Conservation (phyloP, 768 basidiomycete species). For the Podaxis carcinomalis region DNA sequence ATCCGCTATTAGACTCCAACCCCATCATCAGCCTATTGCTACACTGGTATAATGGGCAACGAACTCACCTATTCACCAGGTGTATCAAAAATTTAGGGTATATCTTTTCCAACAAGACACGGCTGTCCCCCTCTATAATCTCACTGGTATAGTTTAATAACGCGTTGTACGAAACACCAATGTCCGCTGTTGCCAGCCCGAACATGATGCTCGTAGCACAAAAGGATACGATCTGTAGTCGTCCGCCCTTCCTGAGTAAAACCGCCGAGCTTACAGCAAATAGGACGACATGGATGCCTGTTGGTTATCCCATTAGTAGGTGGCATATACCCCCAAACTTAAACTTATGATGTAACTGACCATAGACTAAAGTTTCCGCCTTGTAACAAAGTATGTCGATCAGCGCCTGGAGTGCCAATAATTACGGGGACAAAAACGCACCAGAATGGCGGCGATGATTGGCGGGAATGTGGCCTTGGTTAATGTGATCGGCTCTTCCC, state of each 20-base stretch:
- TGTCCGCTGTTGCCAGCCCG: constrained; percentile 28
- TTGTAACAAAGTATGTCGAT: neutral
- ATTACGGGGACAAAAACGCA: neutral
- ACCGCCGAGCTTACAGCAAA: constrained; percentile 29
- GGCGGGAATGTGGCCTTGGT: neutral
- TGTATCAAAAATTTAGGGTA: constrained; percentile 32
- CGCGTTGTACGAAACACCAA: constrained; percentile 27
- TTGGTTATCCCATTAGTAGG: neutral
- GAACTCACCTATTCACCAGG: constrained; percentile 33
- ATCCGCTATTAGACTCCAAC: constrained; percentile 13
- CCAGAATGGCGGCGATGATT: neutral
- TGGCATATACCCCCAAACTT: neutral
- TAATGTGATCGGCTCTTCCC: neutral
- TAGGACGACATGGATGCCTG: constrained; percentile 33
- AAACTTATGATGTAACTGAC: neutral
- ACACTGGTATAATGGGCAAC: neutral
- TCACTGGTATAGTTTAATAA: constrained; percentile 17
- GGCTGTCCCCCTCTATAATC: constrained; percentile 14
- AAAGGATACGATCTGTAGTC: constrained; percentile 25
- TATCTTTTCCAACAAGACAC: constrained; percentile 15
- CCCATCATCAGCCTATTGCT: neutral
- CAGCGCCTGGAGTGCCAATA: neutral
- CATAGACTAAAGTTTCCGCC: neutral
- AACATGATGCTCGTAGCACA: constrained; percentile 31
- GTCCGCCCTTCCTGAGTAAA: constrained; percentile 21